phyloP scores from a whole-genome alignment of 1,139 yeast genomes.

The Entelexis paramagnoliae region DNA sequence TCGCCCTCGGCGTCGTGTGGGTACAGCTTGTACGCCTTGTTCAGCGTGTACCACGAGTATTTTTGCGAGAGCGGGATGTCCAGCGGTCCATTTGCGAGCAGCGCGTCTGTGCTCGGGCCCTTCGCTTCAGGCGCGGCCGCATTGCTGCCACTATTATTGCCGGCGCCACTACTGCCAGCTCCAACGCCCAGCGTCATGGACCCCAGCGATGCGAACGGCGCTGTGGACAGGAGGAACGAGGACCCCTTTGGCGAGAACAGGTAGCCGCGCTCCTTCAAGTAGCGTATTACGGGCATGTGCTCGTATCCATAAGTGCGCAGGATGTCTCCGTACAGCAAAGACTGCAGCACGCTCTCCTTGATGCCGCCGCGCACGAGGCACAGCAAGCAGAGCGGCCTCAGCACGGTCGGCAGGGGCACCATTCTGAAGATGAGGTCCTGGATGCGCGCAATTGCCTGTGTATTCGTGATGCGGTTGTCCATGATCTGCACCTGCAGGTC shows the following conservation, averaged over 20 bases:
- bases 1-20: constrained; percentile 27
- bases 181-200: constrained; percentile 2
- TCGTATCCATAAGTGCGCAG: constrained; percentile 52
- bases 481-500: constrained; percentile 33
- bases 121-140: not conserved
- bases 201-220: constrained; percentile 25
- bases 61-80: constrained; percentile 12
- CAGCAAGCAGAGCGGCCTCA: constrained; percentile 46
- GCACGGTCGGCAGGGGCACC: constrained; percentile 35
- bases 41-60: constrained; percentile 18
- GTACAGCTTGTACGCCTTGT: constrained; percentile 16
- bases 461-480: constrained; percentile 46
- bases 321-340: constrained; percentile 39
- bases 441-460: constrained; percentile 42
- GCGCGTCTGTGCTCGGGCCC: not conserved
- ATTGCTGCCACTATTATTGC: not conserved
- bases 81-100: not conserved
- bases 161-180: not conserved
- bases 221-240: constrained; percentile 25
- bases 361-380: constrained; percentile 57
- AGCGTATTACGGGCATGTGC: constrained; percentile 32
- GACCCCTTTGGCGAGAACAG: constrained; percentile 25
- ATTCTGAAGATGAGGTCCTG: constrained; percentile 41
- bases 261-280: constrained; percentile 34
- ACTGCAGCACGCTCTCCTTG: constrained; percentile 46